phyloP scores from a whole-genome alignment of 2,329 filamentous ascomycete genomes.

The Diaporthe eres region DNA sequence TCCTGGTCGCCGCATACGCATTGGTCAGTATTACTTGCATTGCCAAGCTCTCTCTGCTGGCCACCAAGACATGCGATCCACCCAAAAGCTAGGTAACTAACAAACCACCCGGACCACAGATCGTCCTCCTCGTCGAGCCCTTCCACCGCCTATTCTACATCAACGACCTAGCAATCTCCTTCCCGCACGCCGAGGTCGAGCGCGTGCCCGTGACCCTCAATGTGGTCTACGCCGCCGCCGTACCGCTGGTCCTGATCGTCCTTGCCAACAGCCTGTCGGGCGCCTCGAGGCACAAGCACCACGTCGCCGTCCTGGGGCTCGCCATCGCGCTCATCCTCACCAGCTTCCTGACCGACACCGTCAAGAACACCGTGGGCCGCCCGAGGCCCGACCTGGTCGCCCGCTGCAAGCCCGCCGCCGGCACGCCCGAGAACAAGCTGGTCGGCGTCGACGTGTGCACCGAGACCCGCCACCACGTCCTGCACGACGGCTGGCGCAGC shows the following conservation, averaged over 20 bases:
- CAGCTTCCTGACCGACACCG: conserved; percentile 86
- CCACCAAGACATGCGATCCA: not conserved
- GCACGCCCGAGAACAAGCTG: conserved; percentile 64
- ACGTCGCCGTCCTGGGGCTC: conserved; percentile 87
- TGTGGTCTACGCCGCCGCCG: conserved; percentile 81
- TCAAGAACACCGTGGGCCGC: conserved; percentile 90
- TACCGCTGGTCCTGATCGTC: conserved; percentile 78
- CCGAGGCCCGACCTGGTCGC: conserved; percentile 76
- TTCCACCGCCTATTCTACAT: conserved; percentile 97
- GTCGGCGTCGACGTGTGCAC: conserved; percentile 81
- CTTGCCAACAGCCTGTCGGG: conserved; percentile 74
- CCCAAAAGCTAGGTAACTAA: not conserved
- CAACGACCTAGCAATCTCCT: conserved; percentile 86
- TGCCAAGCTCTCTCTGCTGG: conserved; percentile 37
- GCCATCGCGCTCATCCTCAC: conserved; percentile 83
- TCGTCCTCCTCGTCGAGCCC: conserved; percentile 80
- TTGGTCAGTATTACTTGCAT: conserved; percentile 61
- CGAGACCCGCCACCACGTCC: conserved; percentile 74
- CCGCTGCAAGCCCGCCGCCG: conserved; percentile 80
- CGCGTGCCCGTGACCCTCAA: conserved; percentile 85
- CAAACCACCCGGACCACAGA: conserved; percentile 57
- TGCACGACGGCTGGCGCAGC: conserved; percentile 88
- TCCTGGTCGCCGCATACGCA: conserved; percentile 78
- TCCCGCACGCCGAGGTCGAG: conserved; percentile 87
- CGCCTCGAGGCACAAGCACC: conserved; percentile 81